Base-by-base conservation (phyloP, 2,329 filamentous ascomycete genomes). In the Thermothelomyces thermophilus region DNA sequence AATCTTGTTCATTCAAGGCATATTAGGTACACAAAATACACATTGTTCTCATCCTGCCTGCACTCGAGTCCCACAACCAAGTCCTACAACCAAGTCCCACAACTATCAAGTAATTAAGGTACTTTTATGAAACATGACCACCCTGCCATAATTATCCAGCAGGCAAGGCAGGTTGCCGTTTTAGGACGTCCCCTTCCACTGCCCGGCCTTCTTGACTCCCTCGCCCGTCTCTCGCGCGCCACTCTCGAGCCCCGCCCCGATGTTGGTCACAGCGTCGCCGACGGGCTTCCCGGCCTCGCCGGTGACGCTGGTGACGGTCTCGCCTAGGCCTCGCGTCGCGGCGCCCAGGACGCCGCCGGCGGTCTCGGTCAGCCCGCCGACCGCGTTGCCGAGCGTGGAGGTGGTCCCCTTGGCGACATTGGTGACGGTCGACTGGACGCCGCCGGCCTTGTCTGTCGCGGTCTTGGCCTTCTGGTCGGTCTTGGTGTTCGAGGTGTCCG, bases 171-270 rank as follows among this genome's bases (percentile, higher is more conserved):
- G n/a, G n/a, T n/a, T n/a, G n/a, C n/a, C n/a, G n/a, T n/a, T n/a
- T n/a, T n/a, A n/a, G n/a, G n/a, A n/a, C 30, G 42, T 2, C 19
- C 5, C 39, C 66, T 73, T 76, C 77, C 76, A 77, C 59, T 80
- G 64, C 1, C 79, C 79, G 7, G 78, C 78, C 59, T 78, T 67
- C 65, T 81, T 77, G 5, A 76, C 71, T 0, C 79, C 77, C 63
- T 75, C 71, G 6, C 71, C 71, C 1, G 80, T 66, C 41, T 66
- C 66, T 49, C 68, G 14, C 71, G 34, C 62, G 0, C 74, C 79
- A 39, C 70, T 66, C 64, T 81, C 70, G 1, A 82, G 56, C 0
- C 77, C 78, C 1, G 69, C 71, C 2, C 75, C 75, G 2, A 79
- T 58, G 55, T 71, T 75, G 4, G 70, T 67, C 8, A 83, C 50